Conservation (phyloP, 192 early-diverging fungal genomes). For the Umbelopsis isabellina region DNA sequence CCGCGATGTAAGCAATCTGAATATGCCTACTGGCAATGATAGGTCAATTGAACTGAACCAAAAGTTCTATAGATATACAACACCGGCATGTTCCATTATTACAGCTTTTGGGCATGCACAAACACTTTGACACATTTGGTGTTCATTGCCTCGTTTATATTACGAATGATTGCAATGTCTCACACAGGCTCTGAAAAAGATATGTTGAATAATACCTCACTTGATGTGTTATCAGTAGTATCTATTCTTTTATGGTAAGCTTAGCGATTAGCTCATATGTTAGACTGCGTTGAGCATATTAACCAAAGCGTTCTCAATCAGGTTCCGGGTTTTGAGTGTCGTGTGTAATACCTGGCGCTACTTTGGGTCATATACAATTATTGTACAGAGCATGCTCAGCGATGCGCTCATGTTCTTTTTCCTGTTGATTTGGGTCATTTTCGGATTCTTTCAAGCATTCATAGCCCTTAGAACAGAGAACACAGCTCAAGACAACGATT, state of each 20-base stretch:
- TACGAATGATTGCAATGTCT: slow-evolving; percentile 5
- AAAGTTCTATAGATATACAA: slow-evolving; percentile 4
- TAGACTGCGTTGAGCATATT: too few species aligned
- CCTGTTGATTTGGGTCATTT: slow-evolving; percentile 20
- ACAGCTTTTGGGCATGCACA: slow-evolving; percentile 19
- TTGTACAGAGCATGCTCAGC: slow-evolving; percentile 25
- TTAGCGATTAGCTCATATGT: not conserved
- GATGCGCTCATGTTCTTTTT: slow-evolving; percentile 25
- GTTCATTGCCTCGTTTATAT: slow-evolving; percentile 1
- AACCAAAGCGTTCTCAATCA: not conserved
- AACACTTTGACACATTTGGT: slow-evolving; percentile 18
- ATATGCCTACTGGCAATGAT: not conserved
- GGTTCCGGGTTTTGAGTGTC: slow-evolving; percentile 18
- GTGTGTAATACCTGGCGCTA: slow-evolving; percentile 23
- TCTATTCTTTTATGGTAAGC: slow-evolving; percentile 23
- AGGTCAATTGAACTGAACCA: not conserved
- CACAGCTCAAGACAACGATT: not conserved
- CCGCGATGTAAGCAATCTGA: not conserved
- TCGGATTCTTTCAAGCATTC: slow-evolving; percentile 25
- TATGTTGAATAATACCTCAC: slow-evolving; percentile 6
- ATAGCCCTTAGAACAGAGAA: slow-evolving; percentile 8
- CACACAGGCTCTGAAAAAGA: not conserved
- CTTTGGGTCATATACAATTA: slow-evolving; percentile 23
- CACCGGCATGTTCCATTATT: slow-evolving; percentile 18
- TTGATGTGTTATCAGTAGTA: slow-evolving; percentile 20